A percentile compares a stretch with the other conserved stretches of the same genome.
Conservation (phyloP, 495 filamentous ascomycete genomes). For the Choiromyces venosus region DNA sequence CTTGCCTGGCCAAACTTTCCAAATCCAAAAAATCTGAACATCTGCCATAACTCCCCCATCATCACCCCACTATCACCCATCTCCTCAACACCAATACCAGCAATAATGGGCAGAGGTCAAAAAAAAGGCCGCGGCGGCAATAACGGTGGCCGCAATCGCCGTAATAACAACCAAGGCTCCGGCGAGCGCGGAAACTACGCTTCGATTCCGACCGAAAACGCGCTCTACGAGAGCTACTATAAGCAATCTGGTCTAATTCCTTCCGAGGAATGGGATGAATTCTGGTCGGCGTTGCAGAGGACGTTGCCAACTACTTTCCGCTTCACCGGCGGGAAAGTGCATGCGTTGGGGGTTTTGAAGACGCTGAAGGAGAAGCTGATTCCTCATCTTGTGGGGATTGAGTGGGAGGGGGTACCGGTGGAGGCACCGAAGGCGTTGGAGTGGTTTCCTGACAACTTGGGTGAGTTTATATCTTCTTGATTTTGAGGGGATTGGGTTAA, state of each 20-base stretch:
- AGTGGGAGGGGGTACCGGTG: conserved; percentile 71
- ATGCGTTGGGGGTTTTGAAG: conserved; percentile 81
- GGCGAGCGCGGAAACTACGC: conserved; percentile 34
- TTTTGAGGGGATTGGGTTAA: not conserved
- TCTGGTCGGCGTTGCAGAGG: conserved; percentile 72
- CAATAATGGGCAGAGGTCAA: not conserved
- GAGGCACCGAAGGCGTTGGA: conserved; percentile 71
- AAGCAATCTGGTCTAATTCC: conserved; percentile 64
- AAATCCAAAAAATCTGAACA: not conserved
- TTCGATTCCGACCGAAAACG: conserved; percentile 52
- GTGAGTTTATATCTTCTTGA: conserved; percentile 16
- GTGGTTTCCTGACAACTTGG: conserved; percentile 86
- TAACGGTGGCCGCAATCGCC: conserved; percentile 13
- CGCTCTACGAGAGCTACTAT: conserved; percentile 76
- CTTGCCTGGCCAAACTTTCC: not conserved
- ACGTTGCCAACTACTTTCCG: conserved; percentile 94
- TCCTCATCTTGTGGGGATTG: conserved; percentile 76
- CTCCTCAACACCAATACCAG: not conserved
- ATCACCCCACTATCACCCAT: not conserved
- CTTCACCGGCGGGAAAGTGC: conserved; percentile 89
- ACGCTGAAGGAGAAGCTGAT: conserved; percentile 80
- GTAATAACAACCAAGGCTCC: conserved; percentile 28
- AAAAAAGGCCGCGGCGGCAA: not conserved
- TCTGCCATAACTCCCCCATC: not conserved
- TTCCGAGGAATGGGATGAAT: conserved; percentile 65